Conservation (phyloP, 2,329 filamentous ascomycete species). For the Bimuria novae-zelandiae region DNA sequence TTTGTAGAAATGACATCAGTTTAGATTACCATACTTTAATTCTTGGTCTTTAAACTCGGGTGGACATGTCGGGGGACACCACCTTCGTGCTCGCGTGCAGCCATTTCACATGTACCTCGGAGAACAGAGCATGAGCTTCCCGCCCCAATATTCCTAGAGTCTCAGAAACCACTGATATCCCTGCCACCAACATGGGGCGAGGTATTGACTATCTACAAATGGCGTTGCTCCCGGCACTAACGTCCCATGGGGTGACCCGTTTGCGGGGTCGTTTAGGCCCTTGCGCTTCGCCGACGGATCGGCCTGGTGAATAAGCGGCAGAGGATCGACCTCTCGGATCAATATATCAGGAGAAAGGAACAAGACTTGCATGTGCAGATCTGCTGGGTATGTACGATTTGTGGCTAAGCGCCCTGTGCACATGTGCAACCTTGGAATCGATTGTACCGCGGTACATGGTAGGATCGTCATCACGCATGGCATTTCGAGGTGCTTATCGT, state of each 20-base stretch:
- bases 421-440: too few relatives aligned
- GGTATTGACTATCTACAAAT: slow-evolving; percentile 1
- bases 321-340: not conserved
- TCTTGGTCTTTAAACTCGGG: too few relatives aligned
- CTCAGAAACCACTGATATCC: too few relatives aligned
- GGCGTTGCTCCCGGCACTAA: slow-evolving; percentile 3
- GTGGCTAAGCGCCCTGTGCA: not conserved
- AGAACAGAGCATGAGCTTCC: not conserved
- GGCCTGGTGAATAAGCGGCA: too few relatives aligned
- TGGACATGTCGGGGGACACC: too few relatives aligned
- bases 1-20: not conserved
- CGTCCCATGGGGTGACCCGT: not conserved
- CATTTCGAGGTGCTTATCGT: not conserved
- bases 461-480: not conserved
- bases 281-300: not conserved
- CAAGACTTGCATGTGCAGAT: not conserved
- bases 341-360: not conserved
- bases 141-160: too few relatives aligned
- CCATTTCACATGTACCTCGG: slow-evolving; percentile 15
- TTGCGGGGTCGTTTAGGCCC: slow-evolving; percentile 3
- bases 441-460: not conserved
- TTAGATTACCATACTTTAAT: too few relatives aligned
- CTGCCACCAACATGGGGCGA: not conserved
- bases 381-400: not conserved
- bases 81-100: not conserved